Base-by-base conservation (phyloP, 129 eudicot genomes). In the Centella asiatica region DNA sequence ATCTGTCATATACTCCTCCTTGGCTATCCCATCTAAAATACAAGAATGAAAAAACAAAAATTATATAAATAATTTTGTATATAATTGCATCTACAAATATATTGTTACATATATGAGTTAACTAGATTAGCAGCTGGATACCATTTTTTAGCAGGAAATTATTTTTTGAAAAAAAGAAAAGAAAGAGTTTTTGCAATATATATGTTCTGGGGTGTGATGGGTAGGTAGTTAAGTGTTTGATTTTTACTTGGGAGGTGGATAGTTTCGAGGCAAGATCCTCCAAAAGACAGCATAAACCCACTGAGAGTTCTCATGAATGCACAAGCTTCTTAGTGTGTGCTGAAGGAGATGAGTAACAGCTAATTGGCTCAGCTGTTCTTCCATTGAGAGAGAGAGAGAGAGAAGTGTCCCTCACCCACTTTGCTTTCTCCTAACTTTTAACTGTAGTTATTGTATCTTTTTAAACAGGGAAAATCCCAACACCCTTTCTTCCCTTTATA, bases 271-370 rank as follows among this genome's bases (percentile, higher is more conserved):
- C 70, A 93, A 78, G 81, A 93, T 88, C 78, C 99, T 93, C 99
- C 99, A 93, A 46, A 93, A 93, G 53, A 93, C 96, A 48, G 99
- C 99, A 85, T 93, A 93, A 53, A 93, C 93, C 99, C 99, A 93
- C 60, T 93, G 95, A 22, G 99, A 88, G 69, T 81, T 82, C 24
- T 93, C 96, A 74, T 85, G 92, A 68, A 77, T 80, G 72, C 99
- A 93, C 39, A 88, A 75, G 77, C 99, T 93, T 78, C 99, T 93
- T 19, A 93, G 77, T 33, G 99, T 85, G 93, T 85, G 94, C 67
- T 93, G 99, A 74, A 93, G 95, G 64, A 93, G 99, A 88, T 88
- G 99, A 78, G 92, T 87, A 39, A 85, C 81, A 31, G 93, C 83
- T 66, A 87, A 77, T 73, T 89, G 84, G 70, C 71, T 88, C 48